These are phyloP conservation scores for Leptoxyphium fumago DNA, from an alignment of 2,329 filamentous ascomycete genomes.

Conservation along the genomic window DNA sequence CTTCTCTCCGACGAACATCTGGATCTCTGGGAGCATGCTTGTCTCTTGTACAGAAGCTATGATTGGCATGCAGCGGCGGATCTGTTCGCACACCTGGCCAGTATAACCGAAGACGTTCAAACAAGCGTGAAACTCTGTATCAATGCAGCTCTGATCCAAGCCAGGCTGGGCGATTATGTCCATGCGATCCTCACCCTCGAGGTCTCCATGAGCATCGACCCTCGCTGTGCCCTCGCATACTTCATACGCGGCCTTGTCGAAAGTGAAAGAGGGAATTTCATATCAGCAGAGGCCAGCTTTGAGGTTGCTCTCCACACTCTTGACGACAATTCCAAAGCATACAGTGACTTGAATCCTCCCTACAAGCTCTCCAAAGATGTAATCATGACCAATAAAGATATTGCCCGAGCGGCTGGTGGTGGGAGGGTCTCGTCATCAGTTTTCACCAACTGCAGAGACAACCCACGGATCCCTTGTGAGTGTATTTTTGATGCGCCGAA, in stretches of 20 bases:
- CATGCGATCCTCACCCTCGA: constrained; percentile 11
- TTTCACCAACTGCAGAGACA: constrained; percentile 1
- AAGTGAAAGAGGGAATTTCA: constrained; percentile 10
- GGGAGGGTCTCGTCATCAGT: constrained; percentile 1
- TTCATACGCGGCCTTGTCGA: constrained; percentile 18
- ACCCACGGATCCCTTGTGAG: constrained; percentile 10
- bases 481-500: constrained; percentile 13
- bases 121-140: constrained; percentile 11
- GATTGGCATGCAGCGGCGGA: constrained; percentile 19
- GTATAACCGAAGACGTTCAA: constrained; percentile 4
- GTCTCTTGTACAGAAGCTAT: constrained; percentile 16
- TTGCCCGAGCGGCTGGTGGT: not conserved
- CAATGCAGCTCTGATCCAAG: constrained; percentile 17
- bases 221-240: constrained; percentile 9
- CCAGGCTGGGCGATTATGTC: constrained; percentile 16
- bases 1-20: constrained; percentile 3
- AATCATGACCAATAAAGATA: not conserved
- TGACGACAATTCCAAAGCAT: constrained; percentile 4
- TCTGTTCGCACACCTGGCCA: constrained; percentile 12
- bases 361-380: constrained; percentile 7
- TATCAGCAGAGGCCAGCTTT: constrained; percentile 11
- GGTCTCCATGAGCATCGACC: constrained; percentile 9
- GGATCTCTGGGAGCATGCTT: constrained; percentile 22
- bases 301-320: constrained; percentile 8
- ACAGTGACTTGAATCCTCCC: constrained; percentile 7